phyloP scores from a whole-genome alignment of 1,284 basidiomycete genomes.

The Heterobasidion parviporum region DNA sequence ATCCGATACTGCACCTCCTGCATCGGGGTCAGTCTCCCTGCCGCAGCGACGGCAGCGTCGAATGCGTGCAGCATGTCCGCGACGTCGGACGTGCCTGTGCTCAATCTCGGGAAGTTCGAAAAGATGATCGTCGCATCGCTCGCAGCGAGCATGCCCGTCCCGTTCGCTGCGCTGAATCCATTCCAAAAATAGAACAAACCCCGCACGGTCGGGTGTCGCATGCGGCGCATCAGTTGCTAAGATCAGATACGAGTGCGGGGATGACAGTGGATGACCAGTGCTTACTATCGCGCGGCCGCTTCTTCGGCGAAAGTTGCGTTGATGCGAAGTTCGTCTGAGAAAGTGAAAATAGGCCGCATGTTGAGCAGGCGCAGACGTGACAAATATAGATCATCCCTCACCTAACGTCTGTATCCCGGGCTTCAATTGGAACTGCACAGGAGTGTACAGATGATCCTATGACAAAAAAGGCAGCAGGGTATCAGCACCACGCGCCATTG shows the following conservation, averaged over 20 bases:
- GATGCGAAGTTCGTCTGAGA: conserved; percentile 5
- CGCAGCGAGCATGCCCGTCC: conserved; percentile 5
- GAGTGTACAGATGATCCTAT: neutral
- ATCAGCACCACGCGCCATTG: neutral
- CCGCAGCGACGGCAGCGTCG: neutral
- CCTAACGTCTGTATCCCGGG: conserved; percentile 9
- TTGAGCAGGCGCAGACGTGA: neutral
- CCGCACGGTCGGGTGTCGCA: neutral
- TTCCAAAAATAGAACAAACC: neutral
- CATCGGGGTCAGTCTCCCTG: neutral
- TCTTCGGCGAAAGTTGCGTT: neutral
- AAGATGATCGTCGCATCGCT: conserved; percentile 4
- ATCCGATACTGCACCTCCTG: conserved; percentile 3
- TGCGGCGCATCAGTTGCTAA: neutral
- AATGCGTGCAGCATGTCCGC: neutral
- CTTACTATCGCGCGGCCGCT: neutral
- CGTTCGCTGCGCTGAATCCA: neutral
- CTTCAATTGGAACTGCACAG: conserved; percentile 9
- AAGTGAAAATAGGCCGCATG: neutral
- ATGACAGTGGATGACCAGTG: neutral
- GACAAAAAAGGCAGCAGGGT: neutral
- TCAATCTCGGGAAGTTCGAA: neutral
- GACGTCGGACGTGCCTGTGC: neutral
- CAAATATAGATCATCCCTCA: neutral
- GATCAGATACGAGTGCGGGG: neutral